A percentile compares a stretch with the other conserved stretches of the same genome.
Conservation (phyloP, 306 rosid genomes). For the Dicorynia guianensis region DNA sequence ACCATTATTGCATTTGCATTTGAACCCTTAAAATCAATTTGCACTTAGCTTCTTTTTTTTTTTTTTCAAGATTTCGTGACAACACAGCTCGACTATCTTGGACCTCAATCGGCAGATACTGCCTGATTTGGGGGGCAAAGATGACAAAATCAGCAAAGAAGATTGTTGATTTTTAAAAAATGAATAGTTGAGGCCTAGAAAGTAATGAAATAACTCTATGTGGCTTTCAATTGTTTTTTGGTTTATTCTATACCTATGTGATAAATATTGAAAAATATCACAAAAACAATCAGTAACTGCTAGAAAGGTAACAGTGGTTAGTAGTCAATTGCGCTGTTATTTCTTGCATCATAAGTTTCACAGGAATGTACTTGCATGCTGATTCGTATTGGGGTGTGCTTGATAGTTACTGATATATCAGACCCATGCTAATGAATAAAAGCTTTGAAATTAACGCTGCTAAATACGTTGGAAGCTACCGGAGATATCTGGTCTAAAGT, state of each 20-base stretch:
- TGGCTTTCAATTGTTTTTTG: too few species aligned
- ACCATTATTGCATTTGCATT: neutral
- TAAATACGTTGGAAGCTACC: neutral
- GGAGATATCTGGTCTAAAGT: constrained; percentile 8
- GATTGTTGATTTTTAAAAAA: too few species aligned
- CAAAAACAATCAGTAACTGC: neutral
- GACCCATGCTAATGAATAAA: neutral
- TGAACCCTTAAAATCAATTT: neutral
- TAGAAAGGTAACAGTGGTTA: neutral
- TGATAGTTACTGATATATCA: neutral
- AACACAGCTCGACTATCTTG: too few species aligned
- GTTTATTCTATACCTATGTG: too few species aligned
- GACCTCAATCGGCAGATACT: constrained; percentile 33
- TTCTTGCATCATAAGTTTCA: neutral
- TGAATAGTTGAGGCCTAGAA: too few species aligned
- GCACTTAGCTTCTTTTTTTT: too few species aligned
- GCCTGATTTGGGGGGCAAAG: constrained; percentile 33
- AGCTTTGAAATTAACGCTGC: constrained; percentile 22
- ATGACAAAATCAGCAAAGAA: too few species aligned
- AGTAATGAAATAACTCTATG: too few species aligned
- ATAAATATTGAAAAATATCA: neutral
- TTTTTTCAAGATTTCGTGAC: too few species aligned
- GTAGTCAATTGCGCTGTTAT: too few species aligned
- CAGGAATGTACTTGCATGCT: constrained; percentile 4
- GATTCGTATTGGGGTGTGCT: neutral